Percentiles rank a stretch among this genome's conserved stretches.
Conservation (phyloP, 2,329 filamentous ascomycete species). For the Colletotrichum camelliae region DNA sequence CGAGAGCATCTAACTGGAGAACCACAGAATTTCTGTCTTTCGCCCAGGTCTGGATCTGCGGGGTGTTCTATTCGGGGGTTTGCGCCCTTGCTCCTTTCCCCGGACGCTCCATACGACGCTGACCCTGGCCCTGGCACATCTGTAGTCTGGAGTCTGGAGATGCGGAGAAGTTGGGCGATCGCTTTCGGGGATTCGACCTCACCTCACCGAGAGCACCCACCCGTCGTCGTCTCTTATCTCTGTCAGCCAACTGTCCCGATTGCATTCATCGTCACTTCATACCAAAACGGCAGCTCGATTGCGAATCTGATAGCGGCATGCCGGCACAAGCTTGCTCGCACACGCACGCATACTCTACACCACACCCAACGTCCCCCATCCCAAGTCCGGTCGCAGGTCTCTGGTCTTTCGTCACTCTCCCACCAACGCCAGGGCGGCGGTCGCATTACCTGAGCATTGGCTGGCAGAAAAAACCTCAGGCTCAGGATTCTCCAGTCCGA, state of each 20-base stretch:
- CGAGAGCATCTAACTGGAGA: neutral
- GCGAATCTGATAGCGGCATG: neutral
- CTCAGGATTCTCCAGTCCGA: neutral
- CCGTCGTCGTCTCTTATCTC: neutral
- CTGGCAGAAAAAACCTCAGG: neutral
- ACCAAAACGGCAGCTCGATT: neutral
- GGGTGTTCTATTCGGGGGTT: neutral
- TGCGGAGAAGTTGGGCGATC: neutral
- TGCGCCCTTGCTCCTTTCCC: slow-evolving; percentile 1
- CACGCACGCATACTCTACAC: neutral
- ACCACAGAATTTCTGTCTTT: neutral
- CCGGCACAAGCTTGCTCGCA: neutral
- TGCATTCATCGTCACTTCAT: neutral
- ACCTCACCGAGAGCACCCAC: neutral
- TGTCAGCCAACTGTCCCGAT: neutral
- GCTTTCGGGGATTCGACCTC: slow-evolving; percentile 3
- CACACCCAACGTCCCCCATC: neutral
- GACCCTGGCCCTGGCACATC: neutral
- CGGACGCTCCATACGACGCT: neutral
- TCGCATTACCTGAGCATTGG: neutral
- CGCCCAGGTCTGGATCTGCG: slow-evolving; percentile 6
- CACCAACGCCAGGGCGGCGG: neutral
- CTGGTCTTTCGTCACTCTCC: slow-evolving; percentile 1
- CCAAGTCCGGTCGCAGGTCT: slow-evolving; percentile 7
- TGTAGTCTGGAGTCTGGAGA: neutral